phyloP scores from a whole-genome alignment of 805 yeast genomes.

The Starmera dryadoides region DNA sequence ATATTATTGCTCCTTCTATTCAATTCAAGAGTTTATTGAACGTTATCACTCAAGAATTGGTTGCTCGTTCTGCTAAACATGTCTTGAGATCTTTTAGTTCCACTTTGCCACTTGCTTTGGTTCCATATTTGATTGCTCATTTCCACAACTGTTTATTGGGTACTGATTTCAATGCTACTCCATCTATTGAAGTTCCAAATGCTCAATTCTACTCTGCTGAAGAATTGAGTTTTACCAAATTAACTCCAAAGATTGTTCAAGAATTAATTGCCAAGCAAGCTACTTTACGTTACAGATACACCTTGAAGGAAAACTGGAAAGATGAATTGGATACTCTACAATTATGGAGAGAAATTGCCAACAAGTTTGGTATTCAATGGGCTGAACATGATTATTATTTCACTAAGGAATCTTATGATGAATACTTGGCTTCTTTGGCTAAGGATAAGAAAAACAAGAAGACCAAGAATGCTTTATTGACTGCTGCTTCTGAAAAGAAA shows the following conservation, averaged over 20 bases:
- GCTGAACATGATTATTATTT: constrained; percentile 31
- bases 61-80: constrained; percentile 78
- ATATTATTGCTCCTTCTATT: constrained; percentile 6
- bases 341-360: constrained; percentile 63
- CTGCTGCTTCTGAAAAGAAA: constrained; percentile 5
- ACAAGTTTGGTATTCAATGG: constrained; percentile 87
- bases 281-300: constrained; percentile 53
- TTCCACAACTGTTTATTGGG: constrained; percentile 70
- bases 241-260: constrained; percentile 40
- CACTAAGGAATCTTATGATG: constrained; percentile 31
- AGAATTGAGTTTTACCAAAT: constrained; percentile 32
- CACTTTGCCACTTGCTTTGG: constrained; percentile 43
- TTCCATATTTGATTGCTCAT: constrained; percentile 57
- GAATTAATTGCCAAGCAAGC: constrained; percentile 46
- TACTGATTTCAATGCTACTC: constrained; percentile 30
- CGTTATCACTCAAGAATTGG: constrained; percentile 44
- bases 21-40: constrained; percentile 9
- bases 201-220: constrained; percentile 33
- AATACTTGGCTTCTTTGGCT: constrained; percentile 15
- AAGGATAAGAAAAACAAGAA: constrained; percentile 28
- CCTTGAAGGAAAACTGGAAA: constrained; percentile 44
- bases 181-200: constrained; percentile 36
- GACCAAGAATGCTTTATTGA: constrained; percentile 12
- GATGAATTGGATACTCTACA: constrained; percentile 26
- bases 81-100: constrained; percentile 44